phyloP scores from a whole-genome alignment of 2,329 filamentous ascomycete genomes.

The Ceratocystis colombiana region DNA sequence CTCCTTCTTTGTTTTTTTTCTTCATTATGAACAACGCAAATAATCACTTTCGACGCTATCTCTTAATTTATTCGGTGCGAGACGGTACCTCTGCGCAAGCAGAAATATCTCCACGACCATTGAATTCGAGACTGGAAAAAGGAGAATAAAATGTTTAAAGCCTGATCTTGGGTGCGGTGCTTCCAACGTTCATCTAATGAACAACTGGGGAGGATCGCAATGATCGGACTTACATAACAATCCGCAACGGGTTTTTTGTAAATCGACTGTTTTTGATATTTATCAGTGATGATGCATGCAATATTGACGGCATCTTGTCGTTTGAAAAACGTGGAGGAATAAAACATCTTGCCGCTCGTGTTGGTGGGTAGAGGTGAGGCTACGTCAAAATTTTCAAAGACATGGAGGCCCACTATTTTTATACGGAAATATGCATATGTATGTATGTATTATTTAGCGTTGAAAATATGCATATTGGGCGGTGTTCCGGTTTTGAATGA shows the following conservation, averaged over 20 bases:
- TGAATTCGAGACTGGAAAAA: slow-evolving; percentile 40
- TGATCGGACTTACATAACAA: slow-evolving; percentile 47
- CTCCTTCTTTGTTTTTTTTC: slow-evolving; percentile 29
- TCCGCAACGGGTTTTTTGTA: neutral
- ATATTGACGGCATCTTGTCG: too few species aligned
- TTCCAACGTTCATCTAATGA: slow-evolving; percentile 35
- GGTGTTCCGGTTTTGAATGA: too few species aligned
- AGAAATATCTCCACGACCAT: slow-evolving; percentile 40
- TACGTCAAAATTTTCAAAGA: too few species aligned
- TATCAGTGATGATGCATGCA: too few species aligned
- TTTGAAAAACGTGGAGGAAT: too few species aligned
- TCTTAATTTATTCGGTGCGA: slow-evolving; percentile 36
- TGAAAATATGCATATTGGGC: too few species aligned
- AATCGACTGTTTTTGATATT: too few species aligned
- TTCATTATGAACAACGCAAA: slow-evolving; percentile 42
- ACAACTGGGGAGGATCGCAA: slow-evolving; percentile 47
- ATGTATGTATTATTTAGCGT: too few species aligned
- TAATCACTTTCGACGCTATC: slow-evolving; percentile 37
- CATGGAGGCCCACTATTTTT: too few species aligned
- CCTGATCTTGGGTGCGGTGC: slow-evolving; percentile 52
- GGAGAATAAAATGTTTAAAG: slow-evolving; percentile 41
- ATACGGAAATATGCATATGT: too few species aligned
- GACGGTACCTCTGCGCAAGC: slow-evolving; percentile 33
- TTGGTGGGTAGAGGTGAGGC: too few species aligned
- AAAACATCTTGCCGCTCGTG: too few species aligned